Evolutionary conservation across 2,329 filamentous ascomycete species (phyloP).

Genomic region (Plectosphaerella sp.): DNA sequence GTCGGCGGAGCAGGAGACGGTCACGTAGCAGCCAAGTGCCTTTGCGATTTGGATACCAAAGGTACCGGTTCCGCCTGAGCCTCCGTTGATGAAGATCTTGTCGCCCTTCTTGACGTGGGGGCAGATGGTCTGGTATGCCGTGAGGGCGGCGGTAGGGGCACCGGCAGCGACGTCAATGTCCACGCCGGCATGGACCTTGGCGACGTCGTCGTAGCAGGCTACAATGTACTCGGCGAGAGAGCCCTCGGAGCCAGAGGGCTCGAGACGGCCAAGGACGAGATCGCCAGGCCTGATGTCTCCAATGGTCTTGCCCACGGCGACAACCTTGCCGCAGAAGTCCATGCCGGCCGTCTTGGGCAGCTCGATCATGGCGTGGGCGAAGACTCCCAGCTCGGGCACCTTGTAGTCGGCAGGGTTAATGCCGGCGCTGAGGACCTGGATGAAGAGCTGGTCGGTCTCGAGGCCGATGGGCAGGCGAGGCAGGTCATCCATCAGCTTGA

Average conservation of each 20-base stretch:
- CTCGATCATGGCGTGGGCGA: slow-evolving; percentile 26
- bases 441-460: slow-evolving; percentile 28
- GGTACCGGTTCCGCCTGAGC: slow-evolving; percentile 58
- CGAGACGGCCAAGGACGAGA: slow-evolving; percentile 35
- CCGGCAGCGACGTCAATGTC: slow-evolving; percentile 36
- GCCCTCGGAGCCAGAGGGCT: slow-evolving; percentile 26
- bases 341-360: slow-evolving; percentile 40
- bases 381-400: slow-evolving; percentile 32
- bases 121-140: slow-evolving; percentile 44
- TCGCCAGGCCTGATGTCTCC: slow-evolving; percentile 32
- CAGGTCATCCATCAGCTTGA: slow-evolving; percentile 19
- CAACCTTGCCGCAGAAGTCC: slow-evolving; percentile 48
- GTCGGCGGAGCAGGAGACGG: slow-evolving; percentile 52
- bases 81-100: slow-evolving; percentile 61
- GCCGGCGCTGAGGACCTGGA: slow-evolving; percentile 36
- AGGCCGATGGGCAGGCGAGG: slow-evolving; percentile 19
- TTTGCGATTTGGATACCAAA: slow-evolving; percentile 64
- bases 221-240: slow-evolving; percentile 38
- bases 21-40: slow-evolving; percentile 55
- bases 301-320: slow-evolving; percentile 16
- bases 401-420: slow-evolving; percentile 50
- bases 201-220: slow-evolving; percentile 25
- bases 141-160: slow-evolving; percentile 38
- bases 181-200: slow-evolving; percentile 32
- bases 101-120: slow-evolving; percentile 44